A percentile compares a stretch with the other conserved stretches of the same genome.
phyloP scores from a whole-genome alignment of 2,329 filamentous ascomycete species.

The Didymellaceae sp. region DNA sequence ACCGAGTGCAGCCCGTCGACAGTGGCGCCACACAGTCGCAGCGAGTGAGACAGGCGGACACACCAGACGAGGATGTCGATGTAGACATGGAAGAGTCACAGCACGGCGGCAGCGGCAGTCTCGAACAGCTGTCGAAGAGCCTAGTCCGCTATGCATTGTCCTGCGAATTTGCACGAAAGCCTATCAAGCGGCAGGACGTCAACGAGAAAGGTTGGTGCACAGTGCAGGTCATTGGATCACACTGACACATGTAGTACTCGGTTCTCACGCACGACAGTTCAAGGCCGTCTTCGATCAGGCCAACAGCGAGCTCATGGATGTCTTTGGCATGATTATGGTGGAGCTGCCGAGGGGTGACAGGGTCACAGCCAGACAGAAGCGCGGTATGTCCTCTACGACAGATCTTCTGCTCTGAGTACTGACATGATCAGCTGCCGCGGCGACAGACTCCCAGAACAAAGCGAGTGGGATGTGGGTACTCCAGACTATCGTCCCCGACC shows the following conservation, averaged over 20 bases:
- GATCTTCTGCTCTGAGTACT: neutral
- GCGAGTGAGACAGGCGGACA: slow-evolving; percentile 24
- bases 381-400: slow-evolving; percentile 60
- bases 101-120: slow-evolving; percentile 33
- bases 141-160: slow-evolving; percentile 67
- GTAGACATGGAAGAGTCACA: slow-evolving; percentile 20
- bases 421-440: slow-evolving; percentile 56
- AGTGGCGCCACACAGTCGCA: slow-evolving; percentile 24
- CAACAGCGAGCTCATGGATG: slow-evolving; percentile 70
- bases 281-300: slow-evolving; percentile 77
- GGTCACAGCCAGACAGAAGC: slow-evolving; percentile 77
- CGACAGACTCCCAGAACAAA: slow-evolving; percentile 57
- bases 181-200: slow-evolving; percentile 65
- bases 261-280: slow-evolving; percentile 72
- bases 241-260: slow-evolving; percentile 64
- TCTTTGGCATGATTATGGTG: slow-evolving; percentile 92
- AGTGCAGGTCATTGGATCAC: neutral
- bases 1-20: slow-evolving; percentile 13
- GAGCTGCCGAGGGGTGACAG: slow-evolving; percentile 85
- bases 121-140: slow-evolving; percentile 63
- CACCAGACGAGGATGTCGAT: slow-evolving; percentile 25
- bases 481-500: slow-evolving; percentile 71
- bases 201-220: slow-evolving; percentile 54
- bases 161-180: slow-evolving; percentile 64
- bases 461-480: slow-evolving; percentile 78